phyloP scores from a whole-genome alignment of 805 yeast species.

The Peterozyma toletana region DNA sequence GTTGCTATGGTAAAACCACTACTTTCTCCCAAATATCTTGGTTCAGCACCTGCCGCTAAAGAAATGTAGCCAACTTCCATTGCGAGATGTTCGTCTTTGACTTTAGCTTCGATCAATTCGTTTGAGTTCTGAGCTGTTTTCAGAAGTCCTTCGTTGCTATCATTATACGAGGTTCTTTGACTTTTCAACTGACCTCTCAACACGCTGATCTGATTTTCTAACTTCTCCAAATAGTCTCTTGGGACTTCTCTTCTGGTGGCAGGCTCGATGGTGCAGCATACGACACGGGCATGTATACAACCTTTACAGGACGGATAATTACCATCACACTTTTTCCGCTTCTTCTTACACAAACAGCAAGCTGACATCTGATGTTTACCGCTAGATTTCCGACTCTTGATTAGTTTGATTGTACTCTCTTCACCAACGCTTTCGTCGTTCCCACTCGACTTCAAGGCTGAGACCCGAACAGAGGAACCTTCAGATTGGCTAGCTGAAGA shows the following conservation, averaged over 20 bases:
- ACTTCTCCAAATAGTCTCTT: constrained; percentile 33
- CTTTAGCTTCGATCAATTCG: background rate
- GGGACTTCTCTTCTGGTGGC: constrained; percentile 41
- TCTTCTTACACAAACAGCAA: constrained; percentile 41
- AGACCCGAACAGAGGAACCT: too few relatives aligned
- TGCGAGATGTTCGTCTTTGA: constrained; percentile 13
- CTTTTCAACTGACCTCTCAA: background rate
- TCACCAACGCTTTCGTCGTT: too few relatives aligned
- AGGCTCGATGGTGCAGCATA: constrained; percentile 40
- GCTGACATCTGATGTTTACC: constrained; percentile 34
- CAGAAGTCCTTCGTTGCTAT: background rate
- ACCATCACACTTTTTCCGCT: constrained; percentile 45
- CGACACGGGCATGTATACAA: constrained; percentile 31
- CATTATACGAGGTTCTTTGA: background rate
- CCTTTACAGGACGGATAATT: constrained; percentile 38
- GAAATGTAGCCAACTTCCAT: constrained; percentile 23
- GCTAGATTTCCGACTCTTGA: constrained; percentile 8
- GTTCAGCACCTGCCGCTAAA: constrained; percentile 21
- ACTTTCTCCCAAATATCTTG: constrained; percentile 22
- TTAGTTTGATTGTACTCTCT: constrained; percentile 12
- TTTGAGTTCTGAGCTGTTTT: background rate
- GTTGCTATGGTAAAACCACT: constrained; percentile 24
- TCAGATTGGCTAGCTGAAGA: too few relatives aligned
- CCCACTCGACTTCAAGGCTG: too few relatives aligned
- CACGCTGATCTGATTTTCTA: constrained; percentile 26